These are phyloP conservation scores for Ilyonectria robusta DNA, from an alignment of 2,329 filamentous ascomycete species.

Conservation along the genomic window DNA sequence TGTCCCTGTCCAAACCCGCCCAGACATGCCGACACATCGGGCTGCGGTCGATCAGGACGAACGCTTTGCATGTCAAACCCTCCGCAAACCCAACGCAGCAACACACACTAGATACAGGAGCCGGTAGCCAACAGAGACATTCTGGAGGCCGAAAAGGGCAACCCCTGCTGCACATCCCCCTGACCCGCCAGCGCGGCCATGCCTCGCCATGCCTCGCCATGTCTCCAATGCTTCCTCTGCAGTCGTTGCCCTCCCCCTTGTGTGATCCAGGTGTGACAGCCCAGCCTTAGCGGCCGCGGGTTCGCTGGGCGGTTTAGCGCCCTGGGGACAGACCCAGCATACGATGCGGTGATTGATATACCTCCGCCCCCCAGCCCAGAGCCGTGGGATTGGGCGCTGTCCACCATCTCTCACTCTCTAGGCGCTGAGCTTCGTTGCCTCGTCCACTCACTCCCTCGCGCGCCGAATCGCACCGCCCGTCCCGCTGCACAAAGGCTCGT, in stretches of 20 bases:
- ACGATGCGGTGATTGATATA: conserved; percentile 31
- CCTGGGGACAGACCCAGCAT: conserved; percentile 1
- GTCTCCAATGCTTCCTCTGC: conserved; percentile 4
- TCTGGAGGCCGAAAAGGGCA: conserved; percentile 2
- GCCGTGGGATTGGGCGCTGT: conserved; percentile 29
- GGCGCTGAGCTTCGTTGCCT: conserved; percentile 43
- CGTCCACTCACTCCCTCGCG: conserved; percentile 40
- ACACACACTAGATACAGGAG: conserved; percentile 2
- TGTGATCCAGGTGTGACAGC: conserved; percentile 23
- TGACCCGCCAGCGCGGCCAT: conserved; percentile 36
- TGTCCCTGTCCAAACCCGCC: conserved; percentile 28
- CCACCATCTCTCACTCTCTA: conserved; percentile 44
- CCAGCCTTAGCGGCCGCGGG: conserved; percentile 19
- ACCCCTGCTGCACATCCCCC: conserved; percentile 47
- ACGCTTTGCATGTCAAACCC: conserved; percentile 24
- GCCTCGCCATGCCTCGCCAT: conserved; percentile 32
- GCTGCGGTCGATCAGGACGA: conserved; percentile 31
- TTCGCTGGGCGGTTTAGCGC: conserved; percentile 25
- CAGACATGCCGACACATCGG: conserved; percentile 27
- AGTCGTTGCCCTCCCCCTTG: background rate
- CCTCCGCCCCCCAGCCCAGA: conserved; percentile 21
- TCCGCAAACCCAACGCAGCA: conserved; percentile 9
- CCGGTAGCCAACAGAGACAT: conserved; percentile 19
- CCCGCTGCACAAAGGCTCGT: conserved; percentile 41
- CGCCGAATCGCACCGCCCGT: conserved; percentile 32